Evolutionary conservation across 768 basidiomycete species (phyloP).

Genomic region (Calocybe cyanea): DNA sequence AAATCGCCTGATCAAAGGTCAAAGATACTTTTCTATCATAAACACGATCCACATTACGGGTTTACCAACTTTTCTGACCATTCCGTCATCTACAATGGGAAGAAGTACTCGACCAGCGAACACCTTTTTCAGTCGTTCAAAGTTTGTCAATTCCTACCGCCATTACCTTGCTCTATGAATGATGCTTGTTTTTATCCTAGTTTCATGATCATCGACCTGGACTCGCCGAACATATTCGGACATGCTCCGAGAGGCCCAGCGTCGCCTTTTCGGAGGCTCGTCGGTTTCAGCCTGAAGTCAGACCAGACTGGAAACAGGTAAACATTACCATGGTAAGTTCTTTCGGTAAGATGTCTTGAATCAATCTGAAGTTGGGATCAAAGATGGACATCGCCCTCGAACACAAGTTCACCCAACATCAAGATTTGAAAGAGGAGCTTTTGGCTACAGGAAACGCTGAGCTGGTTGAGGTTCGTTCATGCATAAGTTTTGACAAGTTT

Average conservation of each 20-base stretch:
- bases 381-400: constrained; percentile 63
- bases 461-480: constrained; percentile 55
- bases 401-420: constrained; percentile 71
- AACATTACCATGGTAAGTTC: constrained; percentile 56
- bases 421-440: constrained; percentile 52
- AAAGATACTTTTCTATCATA: constrained; percentile 61
- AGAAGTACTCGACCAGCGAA: constrained; percentile 70
- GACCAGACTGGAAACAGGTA: constrained; percentile 65
- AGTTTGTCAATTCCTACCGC: constrained; percentile 29
- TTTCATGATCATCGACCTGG: constrained; percentile 57
- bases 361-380: constrained; percentile 17
- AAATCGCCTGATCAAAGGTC: constrained; percentile 24
- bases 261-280: constrained; percentile 67
- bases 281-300: constrained; percentile 55
- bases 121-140: constrained; percentile 78
- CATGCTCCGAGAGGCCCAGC: constrained; percentile 57
- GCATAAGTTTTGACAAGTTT: neutral
- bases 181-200: constrained; percentile 27
- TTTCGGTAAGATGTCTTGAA: neutral
- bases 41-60: constrained; percentile 59
- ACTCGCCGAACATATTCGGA: constrained; percentile 67
- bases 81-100: constrained; percentile 56
- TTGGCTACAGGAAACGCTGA: constrained; percentile 63
- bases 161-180: neutral
- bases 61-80: constrained; percentile 76